Conservation (phyloP, 345 rosid species). For the Salix brachista region DNA sequence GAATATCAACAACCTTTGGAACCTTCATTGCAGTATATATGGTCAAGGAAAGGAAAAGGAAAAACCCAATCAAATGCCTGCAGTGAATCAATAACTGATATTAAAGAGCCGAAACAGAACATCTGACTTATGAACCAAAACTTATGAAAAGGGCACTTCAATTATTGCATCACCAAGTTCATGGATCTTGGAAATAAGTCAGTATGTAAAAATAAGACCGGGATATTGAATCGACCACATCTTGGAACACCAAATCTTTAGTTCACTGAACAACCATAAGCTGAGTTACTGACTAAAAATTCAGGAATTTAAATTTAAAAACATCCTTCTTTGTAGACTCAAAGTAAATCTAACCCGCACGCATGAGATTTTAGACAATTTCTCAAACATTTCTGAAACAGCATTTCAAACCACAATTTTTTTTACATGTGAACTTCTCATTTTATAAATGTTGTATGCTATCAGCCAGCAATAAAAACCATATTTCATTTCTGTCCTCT, state of each 20-base stretch:
- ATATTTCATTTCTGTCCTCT: neutral
- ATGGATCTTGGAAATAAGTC: too few species aligned
- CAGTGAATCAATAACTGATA: conserved; percentile 14
- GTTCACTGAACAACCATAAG: too few species aligned
- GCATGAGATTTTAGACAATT: neutral
- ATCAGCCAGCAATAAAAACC: neutral
- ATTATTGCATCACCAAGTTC: too few species aligned
- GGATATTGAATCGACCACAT: too few species aligned
- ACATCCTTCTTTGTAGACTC: neutral
- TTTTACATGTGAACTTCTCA: neutral
- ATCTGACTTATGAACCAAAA: neutral
- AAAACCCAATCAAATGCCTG: conserved; percentile 98
- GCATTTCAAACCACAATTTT: neutral
- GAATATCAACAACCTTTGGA: conserved; percentile 78
- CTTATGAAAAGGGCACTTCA: neutral
- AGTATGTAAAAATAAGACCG: too few species aligned
- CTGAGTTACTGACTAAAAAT: neutral
- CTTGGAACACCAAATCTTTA: too few species aligned
- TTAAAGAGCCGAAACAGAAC: neutral
- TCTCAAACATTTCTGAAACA: neutral
- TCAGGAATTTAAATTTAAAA: neutral
- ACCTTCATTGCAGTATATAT: conserved; percentile 79
- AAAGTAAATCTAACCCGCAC: neutral
- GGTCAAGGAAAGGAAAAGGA: conserved; percentile 81
- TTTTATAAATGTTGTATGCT: neutral